Percentiles rank a stretch among this genome's conserved stretches.
phyloP scores from a whole-genome alignment of 2,329 filamentous ascomycete genomes.

The Hymenoscyphus infarciens region DNA sequence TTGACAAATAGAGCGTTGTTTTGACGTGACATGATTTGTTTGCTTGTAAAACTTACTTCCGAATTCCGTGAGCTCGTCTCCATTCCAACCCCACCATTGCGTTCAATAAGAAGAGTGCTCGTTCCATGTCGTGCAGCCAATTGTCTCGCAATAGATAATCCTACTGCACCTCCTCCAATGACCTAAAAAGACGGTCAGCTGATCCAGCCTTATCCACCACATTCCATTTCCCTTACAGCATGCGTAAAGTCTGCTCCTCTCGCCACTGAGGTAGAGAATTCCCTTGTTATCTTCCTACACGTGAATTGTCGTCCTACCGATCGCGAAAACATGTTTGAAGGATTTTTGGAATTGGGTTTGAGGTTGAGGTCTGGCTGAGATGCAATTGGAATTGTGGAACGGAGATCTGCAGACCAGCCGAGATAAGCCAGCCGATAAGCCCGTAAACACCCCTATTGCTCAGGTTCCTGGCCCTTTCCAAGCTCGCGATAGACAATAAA shows the following conservation, averaged over 20 bases:
- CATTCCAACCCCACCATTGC: slow-evolving; percentile 60
- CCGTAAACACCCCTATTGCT: not conserved
- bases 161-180: slow-evolving; percentile 65
- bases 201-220: not conserved
- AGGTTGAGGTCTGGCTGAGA: not conserved
- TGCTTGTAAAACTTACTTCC: slow-evolving; percentile 42
- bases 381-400: not conserved
- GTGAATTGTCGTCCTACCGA: slow-evolving; percentile 18
- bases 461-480: too few species aligned
- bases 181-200: slow-evolving; percentile 25
- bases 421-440: not conserved
- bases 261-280: slow-evolving; percentile 27
- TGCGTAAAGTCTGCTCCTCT: slow-evolving; percentile 35
- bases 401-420: not conserved
- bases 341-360: not conserved
- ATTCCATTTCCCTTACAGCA: slow-evolving; percentile 26
- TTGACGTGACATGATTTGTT: not conserved
- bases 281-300: slow-evolving; percentile 14
- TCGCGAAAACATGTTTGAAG: slow-evolving; percentile 16
- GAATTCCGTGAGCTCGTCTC: slow-evolving; percentile 72
- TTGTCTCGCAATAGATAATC: slow-evolving; percentile 62
- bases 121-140: slow-evolving; percentile 56
- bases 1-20: not conserved
- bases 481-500: too few species aligned
- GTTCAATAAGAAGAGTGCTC: slow-evolving; percentile 64